Base-by-base conservation (phyloP, 108 stramenopile species). In the Nitzschia sp. region DNA sequence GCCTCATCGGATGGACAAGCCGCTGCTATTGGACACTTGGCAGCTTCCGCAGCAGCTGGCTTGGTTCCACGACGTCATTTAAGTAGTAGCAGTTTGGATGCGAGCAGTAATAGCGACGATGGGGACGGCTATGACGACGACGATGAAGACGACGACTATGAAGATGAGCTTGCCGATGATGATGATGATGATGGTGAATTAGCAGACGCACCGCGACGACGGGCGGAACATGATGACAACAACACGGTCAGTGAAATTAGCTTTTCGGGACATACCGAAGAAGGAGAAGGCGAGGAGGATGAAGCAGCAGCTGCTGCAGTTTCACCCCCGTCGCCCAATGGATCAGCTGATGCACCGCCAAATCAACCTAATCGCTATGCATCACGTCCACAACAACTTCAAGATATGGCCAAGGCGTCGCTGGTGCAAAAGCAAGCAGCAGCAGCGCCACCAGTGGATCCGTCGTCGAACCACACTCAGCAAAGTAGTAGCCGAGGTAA, bases 191-290 rank as follows among this genome's bases (percentile, higher is more conserved):
- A 71, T 15, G 70, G 59, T 38, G 55, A 65, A 24, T 42, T 48
- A 26, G 68, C 4, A 46, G 23, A 46, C 15, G 23, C 25, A 4
- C 21, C 24, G 61, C 36, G 28, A 23, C 65, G 51, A 53, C 29
- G n/a, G 9, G 65, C 32, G 26, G 11, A 5, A 28, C 31, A n/a
- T 9, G 53, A 51, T 66, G 65, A 66, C 3, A 49, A 49, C 3
- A 9, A 17, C 6, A 66, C 65, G 24, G 69, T 70, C 69, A 70
- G 69, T 48, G 69, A 70, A n/a, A 47, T 70, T 21, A 70, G 69
- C 35, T 46, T 15, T 31, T 56, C 69, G 3, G 46, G 59, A 49
- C 13, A 30, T 25, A 33, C 51, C 21, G 63, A 19, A 45, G 61
- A 63, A 5, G 42, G 28, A 1, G 27, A 9, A 3, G 56, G 57